Conservation (phyloP, 768 basidiomycete species). For the Pholiota conissans region DNA sequence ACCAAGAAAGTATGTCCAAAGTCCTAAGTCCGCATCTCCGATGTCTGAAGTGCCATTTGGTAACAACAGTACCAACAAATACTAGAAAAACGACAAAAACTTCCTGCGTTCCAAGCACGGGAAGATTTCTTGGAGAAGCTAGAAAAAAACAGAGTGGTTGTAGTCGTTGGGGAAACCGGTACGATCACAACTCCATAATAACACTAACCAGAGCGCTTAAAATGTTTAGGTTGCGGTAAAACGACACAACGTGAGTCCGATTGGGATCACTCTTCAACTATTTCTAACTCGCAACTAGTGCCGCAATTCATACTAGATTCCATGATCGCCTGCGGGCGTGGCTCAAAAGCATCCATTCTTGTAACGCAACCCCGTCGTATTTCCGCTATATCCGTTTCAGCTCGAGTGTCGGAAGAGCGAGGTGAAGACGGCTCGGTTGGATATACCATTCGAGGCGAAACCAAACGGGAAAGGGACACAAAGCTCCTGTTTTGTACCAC, state of each 20-base stretch:
- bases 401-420: conserved; percentile 83
- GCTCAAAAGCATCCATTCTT: conserved; percentile 71
- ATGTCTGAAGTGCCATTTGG: background rate
- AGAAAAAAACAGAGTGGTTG: conserved; percentile 60
- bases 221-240: conserved; percentile 74
- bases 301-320: conserved; percentile 91
- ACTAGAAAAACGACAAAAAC: conserved; percentile 49
- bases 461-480: conserved; percentile 61
- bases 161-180: conserved; percentile 93
- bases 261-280: background rate
- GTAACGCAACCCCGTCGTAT: conserved; percentile 90
- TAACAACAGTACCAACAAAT: conserved; percentile 51
- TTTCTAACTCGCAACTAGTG: conserved; percentile 39
- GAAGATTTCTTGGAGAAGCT: conserved; percentile 63
- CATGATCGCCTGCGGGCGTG: conserved; percentile 60
- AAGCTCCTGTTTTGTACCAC: conserved; percentile 91
- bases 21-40: background rate
- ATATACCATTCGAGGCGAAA: conserved; percentile 89
- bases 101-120: conserved; percentile 77
- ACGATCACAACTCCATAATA: conserved; percentile 5
- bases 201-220: background rate
- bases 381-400: conserved; percentile 86
- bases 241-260: conserved; percentile 71
- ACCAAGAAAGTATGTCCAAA: conserved; percentile 34
- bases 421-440: conserved; percentile 78